Evolutionary conservation across 345 rosid species (phyloP), one percentile per base, ranked within the genome.

Genomic region (Camelina laxa): DNA sequence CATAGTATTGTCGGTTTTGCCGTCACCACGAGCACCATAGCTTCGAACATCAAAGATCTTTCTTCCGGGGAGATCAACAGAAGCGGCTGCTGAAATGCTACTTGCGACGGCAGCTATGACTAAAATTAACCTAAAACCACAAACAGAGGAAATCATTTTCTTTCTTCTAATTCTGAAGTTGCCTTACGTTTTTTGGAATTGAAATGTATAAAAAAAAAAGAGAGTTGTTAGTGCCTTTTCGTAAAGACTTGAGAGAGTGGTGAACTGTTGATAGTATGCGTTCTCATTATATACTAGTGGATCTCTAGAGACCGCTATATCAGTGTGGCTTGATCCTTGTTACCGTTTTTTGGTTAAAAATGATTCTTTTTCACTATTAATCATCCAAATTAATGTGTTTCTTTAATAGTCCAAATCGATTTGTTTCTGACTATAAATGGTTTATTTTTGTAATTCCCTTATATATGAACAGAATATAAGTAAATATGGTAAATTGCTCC

Each of bases 1-100:
- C 13, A 60, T 61, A n/a, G 78, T 15, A 42, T 79, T 79, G 42
- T 79, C 71, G 60, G 75, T 73, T 68, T 54, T 79, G 65, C 81
- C 81, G 41, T 79, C 81, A 55, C 78, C 78, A 7, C 65, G 74
- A 56, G 74, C 81, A 54, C 81, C 81, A 22, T 79, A 79, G 42
- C 16, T 54, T 61, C 75, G 44, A 24, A 79, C 75, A 48, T 79
- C 78, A 48, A 79, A 79, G 15, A 44, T 20, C 22, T 61, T 79
- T 30, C 27, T 63, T 2, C 15, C 35, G 15, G 7, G 6, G 27
- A n/a, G 4, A 20, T 39, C 27, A 50, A 36, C 5, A 0, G 64
- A 13, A 24, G 38, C 15, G 19, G 60, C 36, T 67, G 62, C 53
- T 50, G 56, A 50, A 67, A 67, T 61, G 54, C 35, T 33, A n/a